A percentile compares a stretch with the other conserved stretches of the same genome.
Conservation (phyloP, 169 alveolate species). For the Plasmodium cynomolgi region DNA sequence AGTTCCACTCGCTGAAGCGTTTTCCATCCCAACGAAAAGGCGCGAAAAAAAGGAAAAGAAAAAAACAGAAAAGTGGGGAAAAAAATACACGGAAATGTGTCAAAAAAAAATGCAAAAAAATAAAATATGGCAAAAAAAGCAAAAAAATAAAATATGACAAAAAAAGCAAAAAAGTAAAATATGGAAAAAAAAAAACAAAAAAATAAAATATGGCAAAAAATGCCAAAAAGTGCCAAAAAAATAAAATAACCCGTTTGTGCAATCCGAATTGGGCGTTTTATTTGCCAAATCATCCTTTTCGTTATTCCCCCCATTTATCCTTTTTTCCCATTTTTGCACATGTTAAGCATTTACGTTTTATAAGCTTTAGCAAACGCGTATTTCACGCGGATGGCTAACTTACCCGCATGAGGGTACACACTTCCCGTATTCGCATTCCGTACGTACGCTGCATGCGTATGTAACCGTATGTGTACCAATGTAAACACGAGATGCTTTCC, state of each 20-base stretch:
- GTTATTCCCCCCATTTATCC: not conserved
- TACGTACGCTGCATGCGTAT: not conserved
- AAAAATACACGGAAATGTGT: not conserved
- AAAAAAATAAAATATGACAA: not conserved
- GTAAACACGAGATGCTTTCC: not conserved
- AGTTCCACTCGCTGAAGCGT: not conserved
- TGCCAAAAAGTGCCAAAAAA: not conserved
- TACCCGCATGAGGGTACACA: not conserved
- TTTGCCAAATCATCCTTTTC: not conserved
- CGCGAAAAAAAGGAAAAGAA: not conserved
- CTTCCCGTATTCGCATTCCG: not conserved
- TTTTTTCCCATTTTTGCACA: not conserved
- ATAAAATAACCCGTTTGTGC: not conserved
- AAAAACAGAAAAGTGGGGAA: not conserved
- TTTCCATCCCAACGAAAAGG: not conserved
- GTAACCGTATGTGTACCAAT: not conserved
- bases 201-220: not conserved
- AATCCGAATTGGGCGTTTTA: not conserved
- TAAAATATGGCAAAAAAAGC: not conserved
- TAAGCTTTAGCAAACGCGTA: not conserved
- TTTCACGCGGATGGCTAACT: not conserved
- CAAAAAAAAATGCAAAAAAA: not conserved
- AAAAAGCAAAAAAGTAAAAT: not conserved
- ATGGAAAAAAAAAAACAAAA: not conserved
- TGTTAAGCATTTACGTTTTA: not conserved